Percentiles rank a stretch among this genome's conserved stretches.
phyloP scores from a whole-genome alignment of 495 filamentous ascomycete genomes.

The Cudoniella acicularis region DNA sequence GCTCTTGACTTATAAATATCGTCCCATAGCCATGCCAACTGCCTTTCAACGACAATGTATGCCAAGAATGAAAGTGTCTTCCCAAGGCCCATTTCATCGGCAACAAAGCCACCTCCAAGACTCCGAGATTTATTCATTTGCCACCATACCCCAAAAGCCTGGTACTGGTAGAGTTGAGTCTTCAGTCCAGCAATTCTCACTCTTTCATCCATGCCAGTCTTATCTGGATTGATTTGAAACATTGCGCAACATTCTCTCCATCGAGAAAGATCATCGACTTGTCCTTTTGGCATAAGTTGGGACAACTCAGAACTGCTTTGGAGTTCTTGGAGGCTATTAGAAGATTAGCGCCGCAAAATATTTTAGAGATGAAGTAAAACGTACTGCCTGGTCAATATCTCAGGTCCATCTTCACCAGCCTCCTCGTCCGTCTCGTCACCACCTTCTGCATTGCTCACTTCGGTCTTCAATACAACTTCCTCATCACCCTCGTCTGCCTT shows the following conservation, averaged over 20 bases:
- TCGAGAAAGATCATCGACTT: background rate
- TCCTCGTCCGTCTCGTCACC: background rate
- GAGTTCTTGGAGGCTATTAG: background rate
- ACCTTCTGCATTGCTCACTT: background rate
- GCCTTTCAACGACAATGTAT: slow-evolving; percentile 13
- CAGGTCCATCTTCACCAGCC: background rate
- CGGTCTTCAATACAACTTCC: background rate
- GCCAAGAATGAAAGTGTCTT: slow-evolving; percentile 17
- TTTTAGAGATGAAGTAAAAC: too few relatives aligned
- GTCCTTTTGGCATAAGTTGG: background rate
- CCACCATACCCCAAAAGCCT: slow-evolving; percentile 16
- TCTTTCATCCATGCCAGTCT: background rate
- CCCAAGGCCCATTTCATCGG: slow-evolving; percentile 14
- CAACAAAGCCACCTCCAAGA: slow-evolving; percentile 16
- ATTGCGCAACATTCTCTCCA: slow-evolving; percentile 13
- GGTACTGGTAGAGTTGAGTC: slow-evolving; percentile 13
- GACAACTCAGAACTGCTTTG: background rate
- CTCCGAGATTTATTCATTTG: slow-evolving; percentile 13
- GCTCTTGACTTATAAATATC: background rate
- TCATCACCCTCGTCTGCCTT: background rate
- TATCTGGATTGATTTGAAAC: slow-evolving; percentile 7
- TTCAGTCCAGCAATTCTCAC: slow-evolving; percentile 7
- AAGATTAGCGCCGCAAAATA: too few relatives aligned
- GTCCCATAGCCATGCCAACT: slow-evolving; percentile 11
- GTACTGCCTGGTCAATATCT: background rate